Conservation (phyloP, 345 rosid species). For the Balakata baccata region DNA sequence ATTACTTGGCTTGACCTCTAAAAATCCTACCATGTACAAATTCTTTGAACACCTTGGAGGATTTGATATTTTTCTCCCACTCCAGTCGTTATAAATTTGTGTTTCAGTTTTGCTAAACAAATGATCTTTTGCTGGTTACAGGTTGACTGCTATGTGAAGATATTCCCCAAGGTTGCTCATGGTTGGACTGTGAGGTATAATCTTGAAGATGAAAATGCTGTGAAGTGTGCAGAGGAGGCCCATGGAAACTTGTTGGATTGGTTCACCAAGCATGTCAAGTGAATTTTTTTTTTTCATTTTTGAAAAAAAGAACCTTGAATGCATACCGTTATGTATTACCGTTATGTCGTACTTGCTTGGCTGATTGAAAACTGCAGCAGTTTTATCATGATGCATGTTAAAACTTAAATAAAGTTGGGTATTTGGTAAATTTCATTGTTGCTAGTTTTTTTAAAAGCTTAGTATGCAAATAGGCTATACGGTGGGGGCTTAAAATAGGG, state of each 20-base stretch:
- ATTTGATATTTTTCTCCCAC: neutral
- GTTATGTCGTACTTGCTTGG: neutral
- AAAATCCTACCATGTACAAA: neutral
- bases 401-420: too few relatives aligned
- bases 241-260: slow-evolving; percentile 58
- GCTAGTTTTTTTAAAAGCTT: too few relatives aligned
- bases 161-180: slow-evolving; percentile 64
- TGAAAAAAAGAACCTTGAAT: too few relatives aligned
- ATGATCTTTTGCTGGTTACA: slow-evolving; percentile 15
- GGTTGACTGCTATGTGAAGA: slow-evolving; percentile 62
- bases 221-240: slow-evolving; percentile 62
- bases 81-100: neutral
- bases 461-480: too few relatives aligned
- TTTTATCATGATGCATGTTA: too few relatives aligned
- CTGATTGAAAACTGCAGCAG: neutral
- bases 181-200: slow-evolving; percentile 75
- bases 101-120: neutral
- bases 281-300: too few relatives aligned
- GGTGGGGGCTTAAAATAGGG: too few relatives aligned
- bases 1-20: neutral
- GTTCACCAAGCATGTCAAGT: slow-evolving; percentile 56
- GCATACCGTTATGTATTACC: too few relatives aligned
- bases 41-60: neutral
- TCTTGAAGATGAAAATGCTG: slow-evolving; percentile 43
- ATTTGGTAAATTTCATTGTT: too few relatives aligned